Evolutionary conservation across 2,329 filamentous ascomycete species (phyloP).

Genomic region (Fusarium verrucosum): DNA sequence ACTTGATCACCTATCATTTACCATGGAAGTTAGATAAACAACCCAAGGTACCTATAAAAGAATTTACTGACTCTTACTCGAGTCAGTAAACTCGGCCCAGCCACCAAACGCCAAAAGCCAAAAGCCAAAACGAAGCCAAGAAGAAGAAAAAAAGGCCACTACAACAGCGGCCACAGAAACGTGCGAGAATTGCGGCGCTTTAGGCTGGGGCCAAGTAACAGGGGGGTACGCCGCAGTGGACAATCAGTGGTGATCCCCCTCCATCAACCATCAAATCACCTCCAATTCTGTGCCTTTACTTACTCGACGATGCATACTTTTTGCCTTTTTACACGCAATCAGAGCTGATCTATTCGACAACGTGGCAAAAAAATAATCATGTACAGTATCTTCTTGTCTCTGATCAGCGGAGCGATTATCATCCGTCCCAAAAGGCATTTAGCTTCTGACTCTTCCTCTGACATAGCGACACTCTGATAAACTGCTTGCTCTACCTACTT

Average conservation of each 20-base stretch:
- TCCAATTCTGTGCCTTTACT: neutral
- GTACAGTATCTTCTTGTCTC: neutral
- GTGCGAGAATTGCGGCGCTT: constrained; percentile 11
- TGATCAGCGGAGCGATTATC: neutral
- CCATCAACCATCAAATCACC: constrained; percentile 21
- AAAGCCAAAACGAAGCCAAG: neutral
- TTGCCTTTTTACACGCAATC: neutral
- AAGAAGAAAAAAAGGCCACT: neutral
- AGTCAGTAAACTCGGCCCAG: constrained; percentile 8
- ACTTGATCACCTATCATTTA: too few relatives aligned
- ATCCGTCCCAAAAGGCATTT: neutral
- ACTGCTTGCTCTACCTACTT: neutral
- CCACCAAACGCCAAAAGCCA: neutral
- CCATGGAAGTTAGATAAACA: too few relatives aligned
- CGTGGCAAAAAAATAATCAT: constrained; percentile 11
- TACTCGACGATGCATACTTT: neutral
- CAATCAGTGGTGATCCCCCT: constrained; percentile 22
- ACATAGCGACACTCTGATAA: too few relatives aligned
- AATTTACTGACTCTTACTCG: neutral
- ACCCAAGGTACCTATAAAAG: too few relatives aligned
- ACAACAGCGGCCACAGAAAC: constrained; percentile 4
- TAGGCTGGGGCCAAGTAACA: neutral
- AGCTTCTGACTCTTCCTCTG: neutral
- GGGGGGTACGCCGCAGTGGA: constrained; percentile 8
- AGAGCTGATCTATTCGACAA: neutral